phyloP scores from a whole-genome alignment of 305 asterid genomes.

The Ruellia speciosa region DNA sequence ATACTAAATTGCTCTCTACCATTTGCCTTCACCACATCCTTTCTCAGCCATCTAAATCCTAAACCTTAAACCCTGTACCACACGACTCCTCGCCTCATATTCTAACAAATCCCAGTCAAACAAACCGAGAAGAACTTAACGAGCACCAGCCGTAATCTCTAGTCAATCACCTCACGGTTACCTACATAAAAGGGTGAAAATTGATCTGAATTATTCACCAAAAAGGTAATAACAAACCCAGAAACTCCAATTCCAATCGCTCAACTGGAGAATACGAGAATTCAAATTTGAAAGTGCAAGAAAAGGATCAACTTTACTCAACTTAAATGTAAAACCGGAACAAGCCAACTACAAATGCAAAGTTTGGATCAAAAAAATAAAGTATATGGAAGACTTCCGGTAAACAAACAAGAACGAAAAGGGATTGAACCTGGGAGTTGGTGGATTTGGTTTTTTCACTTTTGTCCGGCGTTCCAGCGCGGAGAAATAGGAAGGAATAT shows the following conservation, averaged over 20 bases:
- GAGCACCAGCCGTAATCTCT: background rate
- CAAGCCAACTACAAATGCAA: too few species aligned
- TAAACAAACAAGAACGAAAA: constrained; percentile 22
- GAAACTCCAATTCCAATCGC: constrained; percentile 19
- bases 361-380: too few species aligned
- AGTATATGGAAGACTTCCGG: background rate
- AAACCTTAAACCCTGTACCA: constrained; percentile 20
- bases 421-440: constrained; percentile 18
- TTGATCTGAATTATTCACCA: constrained; percentile 18
- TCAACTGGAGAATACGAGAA: constrained; percentile 4
- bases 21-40: constrained; percentile 38
- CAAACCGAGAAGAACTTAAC: constrained; percentile 8
- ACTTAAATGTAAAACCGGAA: too few species aligned
- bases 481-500: background rate
- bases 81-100: constrained; percentile 15
- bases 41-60: constrained; percentile 28
- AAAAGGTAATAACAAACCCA: constrained; percentile 3
- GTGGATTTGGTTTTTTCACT: background rate
- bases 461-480: background rate
- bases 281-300: background rate
- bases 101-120: constrained; percentile 1
- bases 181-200: background rate
- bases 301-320: too few species aligned
- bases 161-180: constrained; percentile 8
- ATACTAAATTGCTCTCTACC: constrained; percentile 36